Conservation (phyloP, 2,329 filamentous ascomycete species). For the Alternaria sp. region DNA sequence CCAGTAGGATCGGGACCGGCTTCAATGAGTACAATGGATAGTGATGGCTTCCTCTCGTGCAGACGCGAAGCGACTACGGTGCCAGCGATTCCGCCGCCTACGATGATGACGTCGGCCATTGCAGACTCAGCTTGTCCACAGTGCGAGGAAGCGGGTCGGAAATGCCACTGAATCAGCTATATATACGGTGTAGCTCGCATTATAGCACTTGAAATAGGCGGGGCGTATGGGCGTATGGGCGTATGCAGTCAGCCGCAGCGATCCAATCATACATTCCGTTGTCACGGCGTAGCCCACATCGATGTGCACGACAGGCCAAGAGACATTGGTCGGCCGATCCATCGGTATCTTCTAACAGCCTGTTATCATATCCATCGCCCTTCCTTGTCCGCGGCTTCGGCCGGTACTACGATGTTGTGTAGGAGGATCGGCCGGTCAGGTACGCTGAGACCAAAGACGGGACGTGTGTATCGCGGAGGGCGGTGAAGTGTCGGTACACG, state of each 20-base stretch:
- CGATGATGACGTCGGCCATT: slow-evolving; percentile 34
- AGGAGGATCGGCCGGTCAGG: too few relatives aligned
- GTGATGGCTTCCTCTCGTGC: slow-evolving; percentile 16
- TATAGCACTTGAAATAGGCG: too few relatives aligned
- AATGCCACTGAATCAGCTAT: neutral
- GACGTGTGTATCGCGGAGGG: neutral
- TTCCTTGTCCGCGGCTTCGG: too few relatives aligned
- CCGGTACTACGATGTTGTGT: too few relatives aligned
- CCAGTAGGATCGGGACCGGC: neutral
- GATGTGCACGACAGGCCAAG: too few relatives aligned
- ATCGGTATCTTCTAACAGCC: too few relatives aligned
- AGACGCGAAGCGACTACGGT: slow-evolving; percentile 41
- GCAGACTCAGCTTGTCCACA: neutral
- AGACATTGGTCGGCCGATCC: too few relatives aligned
- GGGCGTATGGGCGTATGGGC: neutral
- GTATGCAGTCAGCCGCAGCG: neutral
- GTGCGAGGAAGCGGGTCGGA: neutral
- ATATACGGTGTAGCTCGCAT: neutral
- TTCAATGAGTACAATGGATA: slow-evolving; percentile 41
- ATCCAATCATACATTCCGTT: neutral
- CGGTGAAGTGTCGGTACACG: neutral
- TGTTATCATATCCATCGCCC: too few relatives aligned
- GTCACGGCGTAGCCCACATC: neutral
- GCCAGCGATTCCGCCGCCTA: slow-evolving; percentile 34
- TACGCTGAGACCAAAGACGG: neutral